Evolutionary conservation across 1,284 basidiomycete genomes (phyloP).

Genomic region (Pyrrhoderma lamaoense): DNA sequence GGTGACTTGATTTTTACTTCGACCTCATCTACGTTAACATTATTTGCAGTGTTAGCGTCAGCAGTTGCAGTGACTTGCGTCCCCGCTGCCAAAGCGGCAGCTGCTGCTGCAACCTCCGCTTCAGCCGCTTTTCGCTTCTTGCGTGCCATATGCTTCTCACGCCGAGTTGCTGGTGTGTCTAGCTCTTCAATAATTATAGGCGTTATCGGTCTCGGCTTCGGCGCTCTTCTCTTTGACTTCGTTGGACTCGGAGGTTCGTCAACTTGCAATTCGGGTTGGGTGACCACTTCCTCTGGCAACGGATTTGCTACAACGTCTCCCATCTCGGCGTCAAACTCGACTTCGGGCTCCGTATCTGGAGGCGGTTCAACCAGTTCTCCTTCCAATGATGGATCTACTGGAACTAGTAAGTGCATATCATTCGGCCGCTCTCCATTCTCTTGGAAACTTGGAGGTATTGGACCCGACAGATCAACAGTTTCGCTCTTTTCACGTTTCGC

Average conservation of each 20-base stretch:
- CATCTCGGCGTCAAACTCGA: background rate
- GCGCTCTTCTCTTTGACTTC: constrained; percentile 25
- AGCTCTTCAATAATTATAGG: constrained; percentile 57
- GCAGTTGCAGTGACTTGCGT: constrained; percentile 2
- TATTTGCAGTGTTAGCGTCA: background rate
- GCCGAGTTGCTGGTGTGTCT: constrained; percentile 58
- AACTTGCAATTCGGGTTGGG: constrained; percentile 16
- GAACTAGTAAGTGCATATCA: background rate
- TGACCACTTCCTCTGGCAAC: background rate
- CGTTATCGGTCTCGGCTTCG: constrained; percentile 26
- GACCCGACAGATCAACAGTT: constrained; percentile 15
- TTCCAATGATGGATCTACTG: background rate
- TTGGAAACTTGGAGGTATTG: background rate
- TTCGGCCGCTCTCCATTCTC: too few relatives aligned
- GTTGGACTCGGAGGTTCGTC: constrained; percentile 12
- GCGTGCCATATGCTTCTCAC: constrained; percentile 43
- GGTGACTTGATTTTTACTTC: too few relatives aligned
- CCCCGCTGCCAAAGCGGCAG: background rate
- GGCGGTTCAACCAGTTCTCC: background rate
- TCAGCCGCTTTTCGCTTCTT: constrained; percentile 43
- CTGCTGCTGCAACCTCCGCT: constrained; percentile 3
- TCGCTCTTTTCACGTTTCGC: constrained; percentile 14
- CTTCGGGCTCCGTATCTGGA: constrained; percentile 3
- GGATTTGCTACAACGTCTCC: background rate
- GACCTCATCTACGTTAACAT: background rate